Evolutionary conservation across 192 early-diverging fungal genomes (phyloP), one percentile per base, ranked within the genome.

Genomic region (Umbelopsis ramanniana): DNA sequence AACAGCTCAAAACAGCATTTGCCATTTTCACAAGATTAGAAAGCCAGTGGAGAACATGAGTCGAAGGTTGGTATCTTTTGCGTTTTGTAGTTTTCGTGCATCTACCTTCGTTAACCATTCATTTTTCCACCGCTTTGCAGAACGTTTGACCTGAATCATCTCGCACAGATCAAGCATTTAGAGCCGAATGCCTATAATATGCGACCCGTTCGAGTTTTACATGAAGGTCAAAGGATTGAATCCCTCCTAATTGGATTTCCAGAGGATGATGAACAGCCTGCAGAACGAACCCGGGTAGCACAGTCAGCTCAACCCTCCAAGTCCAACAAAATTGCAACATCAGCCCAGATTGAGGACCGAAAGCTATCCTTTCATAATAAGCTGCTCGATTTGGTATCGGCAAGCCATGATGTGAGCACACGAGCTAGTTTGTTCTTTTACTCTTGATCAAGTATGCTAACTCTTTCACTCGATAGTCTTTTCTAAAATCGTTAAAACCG

Each of bases 101-200:
- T 11, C 23, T 46, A 45, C 38, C 8, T 43, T 43, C 15, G 15
- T 21, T 50, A 6, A 22, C 7, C 66, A 5, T 6, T 12, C 1
- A 43, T 33, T 22, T 10, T 14, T 9, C 46, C 37, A 5, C 48
- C 14, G 29, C n/a, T 4, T 43, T 19, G 2, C 38, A 70, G 69
- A 33, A 70, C 50, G 5, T 70, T 70, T 14, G 48, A 53, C 6
- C n/a, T 70, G 48, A 33, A 14, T 29, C 69, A 70, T 11, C 48
- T 70, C 47, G 69, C 69, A 21, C 69, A 70, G 48, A 70, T 70
- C 50, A 70, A 35, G 24, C 48, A 52, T 43, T n/a, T 70, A 4
- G 29, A 52, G 35, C 69, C 69, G 17, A 23, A 70, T 24, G 69
- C 46, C 10, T 70, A 70, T 54, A 70, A 5, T 10, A 52, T 70